A percentile compares a stretch with the other conserved stretches of the same genome.
Evolutionary conservation across 148 eudicot species (phyloP).

Genomic region (Vaccinium vitisidaea): DNA sequence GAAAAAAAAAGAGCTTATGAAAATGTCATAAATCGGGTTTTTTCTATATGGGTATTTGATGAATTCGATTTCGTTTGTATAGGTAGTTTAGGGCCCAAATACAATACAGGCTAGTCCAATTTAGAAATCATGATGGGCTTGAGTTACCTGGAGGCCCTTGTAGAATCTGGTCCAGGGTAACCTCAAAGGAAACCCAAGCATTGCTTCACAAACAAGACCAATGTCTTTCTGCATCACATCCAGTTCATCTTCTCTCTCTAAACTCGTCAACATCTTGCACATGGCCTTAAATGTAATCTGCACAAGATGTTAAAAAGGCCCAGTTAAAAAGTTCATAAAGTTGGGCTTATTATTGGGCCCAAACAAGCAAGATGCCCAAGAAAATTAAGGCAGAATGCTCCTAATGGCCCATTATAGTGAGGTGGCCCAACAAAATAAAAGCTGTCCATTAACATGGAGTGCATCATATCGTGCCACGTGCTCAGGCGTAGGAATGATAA

Average conservation of each 20-base stretch:
- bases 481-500: not conserved
- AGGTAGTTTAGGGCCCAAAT: conserved; percentile 9
- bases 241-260: conserved; percentile 31
- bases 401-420: too few species aligned
- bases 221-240: conserved; percentile 35
- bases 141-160: conserved; percentile 1
- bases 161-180: not conserved
- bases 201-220: conserved; percentile 40
- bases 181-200: conserved; percentile 21
- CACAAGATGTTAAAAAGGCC: not conserved
- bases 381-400: too few species aligned
- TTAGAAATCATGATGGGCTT: not conserved
- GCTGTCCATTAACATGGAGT: too few species aligned
- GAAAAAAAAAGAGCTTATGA: not conserved
- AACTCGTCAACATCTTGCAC: conserved; percentile 48
- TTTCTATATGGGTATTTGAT: not conserved
- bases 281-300: conserved; percentile 49
- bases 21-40: not conserved
- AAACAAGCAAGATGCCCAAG: too few species aligned
- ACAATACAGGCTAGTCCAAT: not conserved
- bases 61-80: conserved; percentile 22
- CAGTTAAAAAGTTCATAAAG: not conserved
- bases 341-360: too few species aligned
- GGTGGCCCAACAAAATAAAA: too few species aligned
- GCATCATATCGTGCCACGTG: too few species aligned